Conservation (phyloP, 2,329 filamentous ascomycete species). For the Hymenoscyphus salicellus region DNA sequence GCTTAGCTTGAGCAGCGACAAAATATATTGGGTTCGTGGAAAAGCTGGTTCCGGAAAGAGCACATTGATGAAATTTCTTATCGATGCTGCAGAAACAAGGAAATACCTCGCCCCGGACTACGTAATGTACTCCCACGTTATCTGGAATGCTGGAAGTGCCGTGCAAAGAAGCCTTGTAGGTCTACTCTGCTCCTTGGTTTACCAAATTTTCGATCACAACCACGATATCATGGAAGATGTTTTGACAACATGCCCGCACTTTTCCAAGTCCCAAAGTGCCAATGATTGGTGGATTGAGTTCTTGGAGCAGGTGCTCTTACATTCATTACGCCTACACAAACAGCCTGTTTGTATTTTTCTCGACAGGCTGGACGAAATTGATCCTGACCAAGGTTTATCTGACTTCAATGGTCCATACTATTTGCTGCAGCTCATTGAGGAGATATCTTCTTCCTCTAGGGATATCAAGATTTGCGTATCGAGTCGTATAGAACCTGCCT, state of each 20-base stretch:
- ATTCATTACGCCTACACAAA: background rate
- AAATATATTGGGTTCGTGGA: constrained; percentile 25
- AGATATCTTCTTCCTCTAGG: background rate
- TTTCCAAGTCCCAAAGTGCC: constrained; percentile 2
- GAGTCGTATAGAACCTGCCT: constrained; percentile 19
- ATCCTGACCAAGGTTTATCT: constrained; percentile 9
- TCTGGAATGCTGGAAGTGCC: background rate
- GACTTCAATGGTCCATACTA: background rate
- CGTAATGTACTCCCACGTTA: background rate
- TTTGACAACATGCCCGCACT: constrained; percentile 1
- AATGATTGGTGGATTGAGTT: constrained; percentile 7
- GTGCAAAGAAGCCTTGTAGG: background rate
- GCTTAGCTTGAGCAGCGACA: constrained; percentile 2
- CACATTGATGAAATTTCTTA: constrained; percentile 25
- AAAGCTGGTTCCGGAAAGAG: constrained; percentile 22
- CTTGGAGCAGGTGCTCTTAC: background rate
- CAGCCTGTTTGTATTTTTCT: constrained; percentile 16
- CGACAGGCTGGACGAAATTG: constrained; percentile 26
- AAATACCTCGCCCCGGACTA: constrained; percentile 20
- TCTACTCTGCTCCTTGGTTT: background rate
- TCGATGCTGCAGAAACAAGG: constrained; percentile 9
- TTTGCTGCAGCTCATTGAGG: constrained; percentile 3
- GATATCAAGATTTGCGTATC: constrained; percentile 23
- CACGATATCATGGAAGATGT: background rate
- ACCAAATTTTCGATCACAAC: background rate